Conservation (phyloP, 1,284 basidiomycete species). For the Pseudozyma pruni region DNA sequence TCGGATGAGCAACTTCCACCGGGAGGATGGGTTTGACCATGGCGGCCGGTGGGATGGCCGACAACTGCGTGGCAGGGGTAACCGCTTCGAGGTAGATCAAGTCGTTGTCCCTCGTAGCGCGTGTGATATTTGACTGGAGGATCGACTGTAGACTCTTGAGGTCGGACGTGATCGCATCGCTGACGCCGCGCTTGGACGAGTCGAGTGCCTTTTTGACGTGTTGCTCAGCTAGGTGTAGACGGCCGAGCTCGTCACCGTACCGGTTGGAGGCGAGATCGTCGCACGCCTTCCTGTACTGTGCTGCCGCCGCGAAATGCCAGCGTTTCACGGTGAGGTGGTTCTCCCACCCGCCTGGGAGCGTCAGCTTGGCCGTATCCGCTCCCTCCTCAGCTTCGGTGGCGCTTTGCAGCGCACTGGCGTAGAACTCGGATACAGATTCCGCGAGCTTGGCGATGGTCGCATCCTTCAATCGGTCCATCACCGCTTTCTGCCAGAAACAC, state of each 20-base stretch:
- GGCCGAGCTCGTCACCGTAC: slow-evolving; percentile 61
- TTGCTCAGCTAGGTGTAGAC: slow-evolving; percentile 55
- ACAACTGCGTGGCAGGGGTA: slow-evolving; percentile 78
- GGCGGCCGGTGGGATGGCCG: slow-evolving; percentile 75
- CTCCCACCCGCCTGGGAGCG: slow-evolving; percentile 76
- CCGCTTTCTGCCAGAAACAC: slow-evolving; percentile 93
- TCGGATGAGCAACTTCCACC: slow-evolving; percentile 71
- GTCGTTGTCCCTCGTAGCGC: slow-evolving; percentile 89
- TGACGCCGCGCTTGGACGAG: slow-evolving; percentile 75
- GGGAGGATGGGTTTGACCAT: slow-evolving; percentile 78
- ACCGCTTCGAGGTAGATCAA: slow-evolving; percentile 92
- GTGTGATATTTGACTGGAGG: slow-evolving; percentile 71
- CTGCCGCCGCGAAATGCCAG: slow-evolving; percentile 87
- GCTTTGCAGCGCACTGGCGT: slow-evolving; percentile 42
- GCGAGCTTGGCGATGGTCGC: slow-evolving; percentile 87
- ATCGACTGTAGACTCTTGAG: slow-evolving; percentile 77
- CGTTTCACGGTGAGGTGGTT: slow-evolving; percentile 84
- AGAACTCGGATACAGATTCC: slow-evolving; percentile 72
- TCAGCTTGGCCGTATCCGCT: slow-evolving; percentile 18
- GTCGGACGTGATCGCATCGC: slow-evolving; percentile 68
- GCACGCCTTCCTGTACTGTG: slow-evolving; percentile 87
- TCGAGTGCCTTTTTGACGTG: slow-evolving; percentile 80
- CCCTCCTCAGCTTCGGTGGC: slow-evolving; percentile 7
- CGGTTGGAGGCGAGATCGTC: slow-evolving; percentile 85
- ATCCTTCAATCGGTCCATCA: slow-evolving; percentile 82